Evolutionary conservation across 2,329 filamentous ascomycete species (phyloP).

Genomic region (Ploettnerulaceae sp.): DNA sequence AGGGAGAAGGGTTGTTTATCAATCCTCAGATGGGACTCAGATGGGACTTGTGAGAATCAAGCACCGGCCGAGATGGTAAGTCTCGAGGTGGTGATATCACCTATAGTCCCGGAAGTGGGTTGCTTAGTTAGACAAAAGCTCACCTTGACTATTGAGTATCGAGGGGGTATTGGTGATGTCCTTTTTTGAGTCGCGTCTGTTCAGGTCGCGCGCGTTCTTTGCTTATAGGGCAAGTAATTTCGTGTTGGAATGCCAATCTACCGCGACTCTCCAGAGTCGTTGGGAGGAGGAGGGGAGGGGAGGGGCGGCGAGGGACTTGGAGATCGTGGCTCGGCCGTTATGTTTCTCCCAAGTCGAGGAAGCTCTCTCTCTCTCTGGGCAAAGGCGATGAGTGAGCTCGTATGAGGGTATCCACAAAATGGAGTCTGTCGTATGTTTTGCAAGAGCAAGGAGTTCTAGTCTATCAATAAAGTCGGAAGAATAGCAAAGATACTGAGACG

Average conservation of each 20-base stretch:
- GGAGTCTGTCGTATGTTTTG: background rate
- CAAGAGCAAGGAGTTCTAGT: slow-evolving; percentile 3
- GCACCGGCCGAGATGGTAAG: slow-evolving; percentile 4
- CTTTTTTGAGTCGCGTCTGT: slow-evolving; percentile 20
- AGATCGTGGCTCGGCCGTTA: background rate
- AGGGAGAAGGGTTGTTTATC: slow-evolving; percentile 10
- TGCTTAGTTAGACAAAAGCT: slow-evolving; percentile 22
- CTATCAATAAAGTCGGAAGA: background rate
- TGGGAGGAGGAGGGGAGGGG: background rate
- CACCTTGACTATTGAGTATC: slow-evolving; percentile 23
- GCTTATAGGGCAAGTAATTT: slow-evolving; percentile 15
- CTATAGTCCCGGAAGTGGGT: slow-evolving; percentile 13
- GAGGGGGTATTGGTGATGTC: slow-evolving; percentile 5
- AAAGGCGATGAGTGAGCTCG: background rate
- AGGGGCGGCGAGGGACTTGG: background rate
- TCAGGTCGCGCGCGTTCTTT: background rate
- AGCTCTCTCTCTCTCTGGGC: too few species aligned
- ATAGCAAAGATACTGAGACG: slow-evolving; percentile 6
- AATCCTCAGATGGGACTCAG: slow-evolving; percentile 1
- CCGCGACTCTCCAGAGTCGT: slow-evolving; percentile 3
- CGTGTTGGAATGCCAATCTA: slow-evolving; percentile 18
- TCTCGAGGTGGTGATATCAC: slow-evolving; percentile 5
- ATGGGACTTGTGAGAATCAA: slow-evolving; percentile 1
- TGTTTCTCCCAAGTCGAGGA: slow-evolving; percentile 1
- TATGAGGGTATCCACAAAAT: background rate